These are phyloP conservation scores for Ophiostoma ips DNA, from an alignment of 2,329 filamentous ascomycete genomes.

Conservation along the genomic window DNA sequence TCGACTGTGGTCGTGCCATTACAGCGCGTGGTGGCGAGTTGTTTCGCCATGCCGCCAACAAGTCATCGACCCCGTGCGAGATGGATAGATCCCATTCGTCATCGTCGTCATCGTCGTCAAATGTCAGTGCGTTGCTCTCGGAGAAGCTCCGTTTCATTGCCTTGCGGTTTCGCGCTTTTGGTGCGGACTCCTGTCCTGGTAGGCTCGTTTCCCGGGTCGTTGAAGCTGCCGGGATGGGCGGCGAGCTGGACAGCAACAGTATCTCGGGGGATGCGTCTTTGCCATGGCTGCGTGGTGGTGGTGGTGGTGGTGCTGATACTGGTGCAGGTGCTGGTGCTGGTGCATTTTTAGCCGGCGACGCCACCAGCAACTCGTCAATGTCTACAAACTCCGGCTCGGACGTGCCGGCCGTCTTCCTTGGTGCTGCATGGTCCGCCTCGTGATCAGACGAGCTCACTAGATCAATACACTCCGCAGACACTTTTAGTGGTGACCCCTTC, in stretches of 20 bases:
- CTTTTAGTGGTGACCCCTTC: neutral
- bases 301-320: neutral
- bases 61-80: neutral
- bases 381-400: neutral
- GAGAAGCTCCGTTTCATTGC: constrained; percentile 8
- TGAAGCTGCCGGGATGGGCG: no score
- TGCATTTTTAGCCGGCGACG: neutral
- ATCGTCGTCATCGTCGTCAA: constrained; percentile 10
- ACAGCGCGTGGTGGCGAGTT: no score
- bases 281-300: no score
- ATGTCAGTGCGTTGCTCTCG: neutral
- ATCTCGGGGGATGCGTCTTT: no score
- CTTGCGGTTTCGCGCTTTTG: no score
- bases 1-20: no score
- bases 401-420: neutral
- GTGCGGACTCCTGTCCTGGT: no score
- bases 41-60: neutral
- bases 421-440: neutral
- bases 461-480: constrained; percentile 5
- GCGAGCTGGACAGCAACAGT: constrained; percentile 2
- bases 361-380: constrained; percentile 2
- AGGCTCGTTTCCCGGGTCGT: neutral
- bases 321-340: no score
- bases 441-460: constrained; percentile 9
- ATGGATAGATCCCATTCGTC: constrained; percentile 5